Base-by-base conservation (phyloP, 2,329 filamentous ascomycete species). In the Didymella glomerata region DNA sequence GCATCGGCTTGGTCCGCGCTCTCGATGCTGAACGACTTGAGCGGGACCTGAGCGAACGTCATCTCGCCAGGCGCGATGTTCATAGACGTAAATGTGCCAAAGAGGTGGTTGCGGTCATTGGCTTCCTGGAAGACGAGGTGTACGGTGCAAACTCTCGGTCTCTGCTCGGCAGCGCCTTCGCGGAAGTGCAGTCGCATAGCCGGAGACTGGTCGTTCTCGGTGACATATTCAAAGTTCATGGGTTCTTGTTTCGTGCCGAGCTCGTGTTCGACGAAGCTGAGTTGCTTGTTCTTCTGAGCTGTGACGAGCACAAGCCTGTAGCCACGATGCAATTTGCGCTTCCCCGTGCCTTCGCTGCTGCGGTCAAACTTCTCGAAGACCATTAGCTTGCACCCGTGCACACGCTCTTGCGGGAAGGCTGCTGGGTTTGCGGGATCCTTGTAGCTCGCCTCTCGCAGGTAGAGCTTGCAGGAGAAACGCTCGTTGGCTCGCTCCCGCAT, bases 291-390 rank as follows among this genome's bases (percentile, higher is more conserved):
- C 61, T 85, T 88, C 2, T 91, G 86, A 9, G 90, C 90, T 0
- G 93, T 96, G 32, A 93, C 86, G 16, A 96, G 84, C 9, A 90
- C 86, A 46, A 97, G 79, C 22, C 93, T 87, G 78, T 90, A 95
- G 0, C 93, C 93, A 41, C 89, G 85, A 74, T 97, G 93, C 69
- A 89, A 85, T 54, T 82, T 87, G 42, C 92, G 87, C 47, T 85
- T 85, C 1, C 91, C 92, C 0, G 87, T 88, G 1, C 90, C 91
- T 61, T 91, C 90, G 41, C 84, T 87, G 65, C 92, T 86, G 52
- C 87, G 87, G 25, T 85, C 81, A 1, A 86, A 80, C 66, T 85
- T 88, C 73, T 96, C 91, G 69, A 94, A 96, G 3, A 97, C 74
- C 8, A 87, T 85, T 27, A 95, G 78, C 40, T 89, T 88, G 74